Conservation (phyloP, 345 rosid genomes). For the Passiflora organensis region DNA sequence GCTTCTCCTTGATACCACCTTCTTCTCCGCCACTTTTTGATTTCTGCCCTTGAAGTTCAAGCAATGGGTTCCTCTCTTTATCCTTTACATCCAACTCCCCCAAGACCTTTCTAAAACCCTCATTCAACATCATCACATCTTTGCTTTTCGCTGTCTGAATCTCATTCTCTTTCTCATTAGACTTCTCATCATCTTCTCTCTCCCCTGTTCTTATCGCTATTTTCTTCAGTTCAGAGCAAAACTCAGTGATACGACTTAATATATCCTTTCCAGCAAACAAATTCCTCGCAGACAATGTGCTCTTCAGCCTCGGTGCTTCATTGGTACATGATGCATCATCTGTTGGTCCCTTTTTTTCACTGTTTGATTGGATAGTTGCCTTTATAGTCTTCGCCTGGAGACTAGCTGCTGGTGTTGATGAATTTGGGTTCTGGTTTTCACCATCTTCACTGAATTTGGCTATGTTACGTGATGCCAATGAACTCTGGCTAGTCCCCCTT, state of each 20-base stretch:
- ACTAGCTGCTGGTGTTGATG: slow-evolving; percentile 40
- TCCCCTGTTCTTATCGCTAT: slow-evolving; percentile 61
- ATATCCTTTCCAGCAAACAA: slow-evolving; percentile 74
- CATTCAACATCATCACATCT: slow-evolving; percentile 18
- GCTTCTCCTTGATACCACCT: slow-evolving; percentile 50
- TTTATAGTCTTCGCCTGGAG: slow-evolving; percentile 44
- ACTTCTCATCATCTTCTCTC: slow-evolving; percentile 46
- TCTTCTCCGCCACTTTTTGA: slow-evolving; percentile 27
- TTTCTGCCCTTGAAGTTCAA: slow-evolving; percentile 37
- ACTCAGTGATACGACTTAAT: slow-evolving; percentile 66
- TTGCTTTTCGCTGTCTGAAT: slow-evolving; percentile 23
- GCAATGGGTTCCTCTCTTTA: slow-evolving; percentile 61
- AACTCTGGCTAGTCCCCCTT: slow-evolving; percentile 43
- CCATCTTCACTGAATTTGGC: slow-evolving; percentile 32
- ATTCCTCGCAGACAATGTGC: slow-evolving; percentile 73
- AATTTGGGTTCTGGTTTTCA: slow-evolving; percentile 71
- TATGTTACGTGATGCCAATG: slow-evolving; percentile 23
- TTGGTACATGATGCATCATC: slow-evolving; percentile 28
- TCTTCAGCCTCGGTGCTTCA: slow-evolving; percentile 48
- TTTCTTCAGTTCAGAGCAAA: slow-evolving; percentile 77
- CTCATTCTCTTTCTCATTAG: too few species aligned
- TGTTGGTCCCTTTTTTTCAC: slow-evolving; percentile 43
- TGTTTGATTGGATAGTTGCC: slow-evolving; percentile 44
- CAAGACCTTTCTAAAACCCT: slow-evolving; percentile 28
- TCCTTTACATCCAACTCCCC: slow-evolving; percentile 31